Percentiles rank a stretch among this genome's conserved stretches.
phyloP scores from a whole-genome alignment of 768 basidiomycete genomes.

The Wakefieldia striispora region DNA sequence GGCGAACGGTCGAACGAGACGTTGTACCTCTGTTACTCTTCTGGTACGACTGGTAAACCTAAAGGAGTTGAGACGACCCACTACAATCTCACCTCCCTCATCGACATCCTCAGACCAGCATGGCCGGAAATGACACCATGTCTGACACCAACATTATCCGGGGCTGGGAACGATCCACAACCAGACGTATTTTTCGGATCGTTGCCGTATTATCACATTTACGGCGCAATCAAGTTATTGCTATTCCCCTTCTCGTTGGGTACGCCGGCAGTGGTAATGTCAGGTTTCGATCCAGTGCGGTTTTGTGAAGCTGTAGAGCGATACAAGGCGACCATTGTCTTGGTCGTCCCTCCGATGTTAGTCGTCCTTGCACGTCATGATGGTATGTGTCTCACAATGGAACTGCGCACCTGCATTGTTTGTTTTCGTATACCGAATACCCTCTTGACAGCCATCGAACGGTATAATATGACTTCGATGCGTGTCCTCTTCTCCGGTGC shows the following conservation, averaged over 20 bases:
- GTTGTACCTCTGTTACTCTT: conserved; percentile 58
- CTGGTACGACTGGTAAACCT: conserved; percentile 75
- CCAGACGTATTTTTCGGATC: conserved; percentile 58
- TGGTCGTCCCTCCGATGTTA: conserved; percentile 83
- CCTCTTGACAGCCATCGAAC: conserved; percentile 47
- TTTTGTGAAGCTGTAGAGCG: conserved; percentile 67
- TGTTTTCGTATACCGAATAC: not conserved
- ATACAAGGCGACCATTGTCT: conserved; percentile 55
- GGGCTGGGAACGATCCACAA: not conserved
- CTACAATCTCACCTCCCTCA: conserved; percentile 61
- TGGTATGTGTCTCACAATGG: conserved; percentile 37
- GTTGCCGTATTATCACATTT: conserved; percentile 59
- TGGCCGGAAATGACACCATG: conserved; percentile 42
- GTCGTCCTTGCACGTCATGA: conserved; percentile 71
- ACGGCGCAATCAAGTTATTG: conserved; percentile 60
- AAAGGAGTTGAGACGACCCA: conserved; percentile 74
- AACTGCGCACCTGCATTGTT: not conserved
- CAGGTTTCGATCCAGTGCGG: conserved; percentile 66
- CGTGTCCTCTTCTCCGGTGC: conserved; percentile 67
- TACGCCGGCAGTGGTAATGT: conserved; percentile 53
- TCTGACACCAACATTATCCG: conserved; percentile 11
- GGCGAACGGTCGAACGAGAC: conserved; percentile 57
- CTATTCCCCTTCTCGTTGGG: conserved; percentile 54
- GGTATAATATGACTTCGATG: conserved; percentile 66
- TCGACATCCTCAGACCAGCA: conserved; percentile 46